Evolutionary conservation across 2,329 filamentous ascomycete genomes (phyloP), one percentile per base, ranked within the genome.

Genomic region (Mollisia scopiformis): DNA sequence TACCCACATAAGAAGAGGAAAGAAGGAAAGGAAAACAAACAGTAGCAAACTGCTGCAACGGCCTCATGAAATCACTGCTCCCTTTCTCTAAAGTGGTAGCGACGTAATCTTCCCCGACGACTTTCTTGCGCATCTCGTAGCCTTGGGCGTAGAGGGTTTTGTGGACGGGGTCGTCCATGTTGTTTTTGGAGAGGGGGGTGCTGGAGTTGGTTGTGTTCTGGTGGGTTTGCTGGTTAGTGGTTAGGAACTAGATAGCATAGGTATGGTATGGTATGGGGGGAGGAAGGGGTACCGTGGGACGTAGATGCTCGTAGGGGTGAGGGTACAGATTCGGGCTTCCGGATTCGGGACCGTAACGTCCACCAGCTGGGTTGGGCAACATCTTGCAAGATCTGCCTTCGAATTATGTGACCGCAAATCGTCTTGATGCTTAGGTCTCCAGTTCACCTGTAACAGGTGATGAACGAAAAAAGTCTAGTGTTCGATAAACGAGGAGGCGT

Each of bases 41-140:
- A 28, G 70, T 72, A 63, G 69, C 70, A 54, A 67, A 71, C 35
- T 71, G 68, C 33, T 69, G 66, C 51, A 71, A 61, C 6, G 70
- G 69, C 47, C 64, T 66, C 62, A 66, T 59, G 55, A 72, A 72
- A 60, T 69, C 66, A 30, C 58, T 60, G n/a, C 58, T 59, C 7
- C 62, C 64, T 6, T 65, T 68, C 50, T 64, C 62, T 6, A 72
- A 27, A 23, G 65, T 47, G 10, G 33, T 41, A 1, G 59, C 66
- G 2, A 72, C 70, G 55, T 72, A 72, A 14, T 71, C 69, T 28
- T 71, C 67, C 3, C 69, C 69, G 2, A 71, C 66, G 8, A 71
- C 69, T 49, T 64, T 63, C 55, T 68, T 69, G 13, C 70, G 54
- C 62, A 72, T 70, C 33, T 67, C 66, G 11, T 64, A 58, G 2